Base-by-base conservation (phyloP, 116 monocot species). In the Cymodocea nodosa region DNA sequence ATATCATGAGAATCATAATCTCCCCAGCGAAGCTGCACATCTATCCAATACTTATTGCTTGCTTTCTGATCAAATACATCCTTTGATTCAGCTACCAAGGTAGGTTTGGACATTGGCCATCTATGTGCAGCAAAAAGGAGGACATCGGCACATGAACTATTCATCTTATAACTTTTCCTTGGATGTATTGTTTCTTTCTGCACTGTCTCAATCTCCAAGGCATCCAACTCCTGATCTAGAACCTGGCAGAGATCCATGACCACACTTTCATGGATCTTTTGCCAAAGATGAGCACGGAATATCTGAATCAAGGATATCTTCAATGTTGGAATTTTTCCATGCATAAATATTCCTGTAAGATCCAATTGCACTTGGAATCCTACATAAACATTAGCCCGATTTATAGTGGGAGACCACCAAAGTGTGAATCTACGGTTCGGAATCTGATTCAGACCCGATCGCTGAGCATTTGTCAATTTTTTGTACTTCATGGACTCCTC, bases 241-340 rank as follows among this genome's bases (percentile, higher is more conserved):
- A 98, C 97, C 73, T 98, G 97, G 79, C 97, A 98, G 37, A 98
- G 92, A 76, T 98, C 97, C 97, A 98, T 98, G 59, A 98, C 97
- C 54, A 98, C 97, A 82, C 92, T 91, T 80, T 98, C 97, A 66
- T 98, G 97, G 64, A 98, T 75, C 79, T 98, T 98, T 63, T 98
- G 97, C 97, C 97, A 98, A 59, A 98, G 77, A 82, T 98, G 97
- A 52, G 97, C 97, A 74, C 92, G 87, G 69, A 98, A 98, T 74
- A 98, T 98, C 82, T 98, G 97, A 70, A 98, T 98, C 69, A 98
- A 73, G 39, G 97, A 98, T 76, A 91, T 91, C 72, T 98, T 98
- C 72, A 98, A 72, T 0, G 97, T 98, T 30, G 97, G 97, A 54
- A 98, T 98, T 72, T 98, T 98, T 23, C 97, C 97, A 72, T 98